phyloP scores from a whole-genome alignment of 768 basidiomycete genomes.

The Leccinum boreale region DNA sequence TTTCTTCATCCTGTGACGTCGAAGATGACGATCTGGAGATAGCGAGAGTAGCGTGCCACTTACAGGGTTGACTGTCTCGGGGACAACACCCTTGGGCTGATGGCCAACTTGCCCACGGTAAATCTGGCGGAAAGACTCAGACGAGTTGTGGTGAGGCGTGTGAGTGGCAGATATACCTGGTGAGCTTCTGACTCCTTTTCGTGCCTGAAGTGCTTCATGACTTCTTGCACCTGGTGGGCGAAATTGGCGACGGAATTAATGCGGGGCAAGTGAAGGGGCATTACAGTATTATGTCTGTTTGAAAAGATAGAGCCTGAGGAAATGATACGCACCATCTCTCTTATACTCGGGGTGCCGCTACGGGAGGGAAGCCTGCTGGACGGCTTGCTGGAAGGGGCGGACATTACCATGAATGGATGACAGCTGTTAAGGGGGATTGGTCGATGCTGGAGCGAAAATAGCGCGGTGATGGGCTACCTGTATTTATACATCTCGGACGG shows the following conservation, averaged over 20 bases:
- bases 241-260: slow-evolving; percentile 31
- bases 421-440: slow-evolving; percentile 7
- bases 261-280: slow-evolving; percentile 30
- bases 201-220: slow-evolving; percentile 62
- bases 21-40: slow-evolving; percentile 2
- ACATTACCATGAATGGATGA: slow-evolving; percentile 15
- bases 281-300: no score
- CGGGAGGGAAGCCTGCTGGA: slow-evolving; percentile 34
- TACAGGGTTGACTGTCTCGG: slow-evolving; percentile 71
- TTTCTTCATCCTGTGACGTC: slow-evolving; percentile 69
- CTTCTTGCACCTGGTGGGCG: slow-evolving; percentile 61
- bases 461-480: slow-evolving; percentile 1
- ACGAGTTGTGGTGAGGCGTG: background rate
- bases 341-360: slow-evolving; percentile 39
- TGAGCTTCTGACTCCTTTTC: slow-evolving; percentile 90
- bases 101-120: slow-evolving; percentile 73
- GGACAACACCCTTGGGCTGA: slow-evolving; percentile 58
- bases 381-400: slow-evolving; percentile 24
- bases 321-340: slow-evolving; percentile 38
- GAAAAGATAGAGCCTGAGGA: background rate
- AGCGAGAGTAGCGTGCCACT: slow-evolving; percentile 13
- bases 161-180: slow-evolving; percentile 43
- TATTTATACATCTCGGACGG: slow-evolving; percentile 21
- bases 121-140: slow-evolving; percentile 45
- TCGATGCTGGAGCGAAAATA: slow-evolving; percentile 10